phyloP scores from a whole-genome alignment of 345 rosid genomes.

The Eucalyptus sp. region DNA sequence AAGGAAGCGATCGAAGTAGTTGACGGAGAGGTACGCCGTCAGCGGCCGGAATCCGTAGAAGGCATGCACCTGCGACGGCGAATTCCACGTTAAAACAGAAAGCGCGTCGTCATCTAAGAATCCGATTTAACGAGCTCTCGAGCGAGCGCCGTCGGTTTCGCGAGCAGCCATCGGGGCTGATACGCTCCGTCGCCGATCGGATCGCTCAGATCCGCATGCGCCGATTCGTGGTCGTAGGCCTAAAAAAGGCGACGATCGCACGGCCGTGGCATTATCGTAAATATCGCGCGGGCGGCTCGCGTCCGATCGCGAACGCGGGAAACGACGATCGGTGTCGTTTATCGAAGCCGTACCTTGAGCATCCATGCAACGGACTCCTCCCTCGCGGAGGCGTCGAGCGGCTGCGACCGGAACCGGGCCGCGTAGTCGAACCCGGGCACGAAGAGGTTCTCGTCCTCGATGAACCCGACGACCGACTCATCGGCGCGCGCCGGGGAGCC shows the following conservation, averaged over 20 bases:
- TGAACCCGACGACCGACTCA: conserved; percentile 60
- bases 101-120: not conserved
- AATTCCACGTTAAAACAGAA: not conserved
- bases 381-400: conserved; percentile 79
- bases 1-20: conserved; percentile 89
- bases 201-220: not conserved
- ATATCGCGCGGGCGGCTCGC: not conserved
- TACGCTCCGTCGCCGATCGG: not conserved
- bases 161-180: not conserved
- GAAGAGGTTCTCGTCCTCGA: conserved; percentile 65
- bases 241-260: not conserved
- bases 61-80: conserved; percentile 46
- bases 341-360: conserved; percentile 49
- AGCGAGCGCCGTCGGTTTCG: not conserved
- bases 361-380: conserved; percentile 95
- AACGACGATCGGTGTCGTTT: not conserved
- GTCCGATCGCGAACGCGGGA: not conserved
- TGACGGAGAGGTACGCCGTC: conserved; percentile 95
- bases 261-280: conserved; percentile 10
- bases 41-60: conserved; percentile 65
- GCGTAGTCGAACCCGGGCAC: conserved; percentile 85
- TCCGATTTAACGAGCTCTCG: not conserved
- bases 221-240: not conserved
- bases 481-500: conserved; percentile 31
- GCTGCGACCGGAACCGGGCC: conserved; percentile 52